phyloP scores from a whole-genome alignment of 352 stramenopile species.

The Phytophthora litchii region DNA sequence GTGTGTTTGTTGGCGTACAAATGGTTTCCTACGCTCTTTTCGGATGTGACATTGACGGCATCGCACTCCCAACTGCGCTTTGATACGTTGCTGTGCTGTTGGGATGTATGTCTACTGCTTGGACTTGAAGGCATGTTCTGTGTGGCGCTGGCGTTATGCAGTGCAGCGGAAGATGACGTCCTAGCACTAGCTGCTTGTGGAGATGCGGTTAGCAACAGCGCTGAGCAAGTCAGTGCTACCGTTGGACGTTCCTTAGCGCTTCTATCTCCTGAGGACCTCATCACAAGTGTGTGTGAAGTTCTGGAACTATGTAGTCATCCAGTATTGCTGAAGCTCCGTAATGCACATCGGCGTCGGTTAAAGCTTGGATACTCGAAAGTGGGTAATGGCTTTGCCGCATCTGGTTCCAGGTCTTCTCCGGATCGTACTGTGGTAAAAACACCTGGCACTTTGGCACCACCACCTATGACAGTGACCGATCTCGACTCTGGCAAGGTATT shows the following conservation, averaged over 20 bases:
- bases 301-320: slow-evolving; percentile 77
- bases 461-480: slow-evolving; percentile 68
- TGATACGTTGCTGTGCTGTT: slow-evolving; percentile 77
- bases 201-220: slow-evolving; percentile 39
- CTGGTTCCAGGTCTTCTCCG: slow-evolving; percentile 1
- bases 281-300: slow-evolving; percentile 82
- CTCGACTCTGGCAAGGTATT: slow-evolving; percentile 77
- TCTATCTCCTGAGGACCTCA: slow-evolving; percentile 63
- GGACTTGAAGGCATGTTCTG: slow-evolving; percentile 84
- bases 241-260: slow-evolving; percentile 57
- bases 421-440: slow-evolving; percentile 12
- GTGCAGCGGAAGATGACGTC: slow-evolving; percentile 61
- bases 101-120: slow-evolving; percentile 82
- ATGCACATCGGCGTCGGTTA: slow-evolving; percentile 69
- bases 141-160: slow-evolving; percentile 74
- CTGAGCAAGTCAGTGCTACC: slow-evolving; percentile 70
- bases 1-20: slow-evolving; percentile 88
- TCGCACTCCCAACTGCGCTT: slow-evolving; percentile 74
- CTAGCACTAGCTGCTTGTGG: slow-evolving; percentile 38
- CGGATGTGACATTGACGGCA: slow-evolving; percentile 80
- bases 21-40: slow-evolving; percentile 89
- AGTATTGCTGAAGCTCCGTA: slow-evolving; percentile 79
- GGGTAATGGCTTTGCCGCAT: slow-evolving; percentile 26
- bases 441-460: background rate
- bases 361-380: slow-evolving; percentile 52